Evolutionary conservation across 2,329 filamentous ascomycete genomes (phyloP).

Genomic region (Pseudophaeomoniella oleicola): DNA sequence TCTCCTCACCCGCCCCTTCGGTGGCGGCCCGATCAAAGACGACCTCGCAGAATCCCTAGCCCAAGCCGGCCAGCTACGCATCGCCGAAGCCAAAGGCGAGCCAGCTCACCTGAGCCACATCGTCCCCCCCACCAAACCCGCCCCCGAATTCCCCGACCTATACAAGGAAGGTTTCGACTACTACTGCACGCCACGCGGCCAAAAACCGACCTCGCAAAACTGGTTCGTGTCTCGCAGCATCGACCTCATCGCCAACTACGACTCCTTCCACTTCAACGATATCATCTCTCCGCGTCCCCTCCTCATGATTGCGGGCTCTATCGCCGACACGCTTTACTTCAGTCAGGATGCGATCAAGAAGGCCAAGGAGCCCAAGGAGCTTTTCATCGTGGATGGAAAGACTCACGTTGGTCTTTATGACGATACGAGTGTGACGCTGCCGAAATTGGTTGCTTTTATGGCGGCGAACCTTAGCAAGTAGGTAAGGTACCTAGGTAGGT

Average conservation of each 20-base stretch:
- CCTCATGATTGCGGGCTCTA: conserved; percentile 5
- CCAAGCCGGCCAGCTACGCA: conserved; percentile 1
- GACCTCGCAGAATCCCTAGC: conserved; percentile 1
- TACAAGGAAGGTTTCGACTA: conserved; percentile 6
- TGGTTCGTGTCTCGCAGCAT: conserved; percentile 3
- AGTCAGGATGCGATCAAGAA: conserved; percentile 10
- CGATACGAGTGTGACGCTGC: conserved; percentile 5
- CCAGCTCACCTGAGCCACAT: conserved; percentile 9
- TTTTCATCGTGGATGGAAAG: conserved; percentile 10
- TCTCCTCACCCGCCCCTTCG: conserved; percentile 7
- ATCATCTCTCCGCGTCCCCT: conserved; percentile 5
- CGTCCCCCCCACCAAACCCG: neutral
- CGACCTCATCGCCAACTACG: conserved; percentile 4
- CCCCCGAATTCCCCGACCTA: conserved; percentile 10
- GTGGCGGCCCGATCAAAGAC: neutral
- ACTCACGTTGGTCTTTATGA: conserved; percentile 15
- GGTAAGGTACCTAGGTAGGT: too few species aligned
- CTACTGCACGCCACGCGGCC: conserved; percentile 3
- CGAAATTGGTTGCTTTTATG: too few species aligned
- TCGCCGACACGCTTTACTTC: conserved; percentile 12
- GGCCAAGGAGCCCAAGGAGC: conserved; percentile 15
- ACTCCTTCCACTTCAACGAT: conserved; percentile 5
- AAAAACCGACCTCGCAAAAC: conserved; percentile 7
- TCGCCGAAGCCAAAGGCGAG: conserved; percentile 3
- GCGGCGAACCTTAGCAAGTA: too few species aligned